Evolutionary conservation across 2,329 filamentous ascomycete genomes (phyloP).

Genomic region (Penicillium sp.): DNA sequence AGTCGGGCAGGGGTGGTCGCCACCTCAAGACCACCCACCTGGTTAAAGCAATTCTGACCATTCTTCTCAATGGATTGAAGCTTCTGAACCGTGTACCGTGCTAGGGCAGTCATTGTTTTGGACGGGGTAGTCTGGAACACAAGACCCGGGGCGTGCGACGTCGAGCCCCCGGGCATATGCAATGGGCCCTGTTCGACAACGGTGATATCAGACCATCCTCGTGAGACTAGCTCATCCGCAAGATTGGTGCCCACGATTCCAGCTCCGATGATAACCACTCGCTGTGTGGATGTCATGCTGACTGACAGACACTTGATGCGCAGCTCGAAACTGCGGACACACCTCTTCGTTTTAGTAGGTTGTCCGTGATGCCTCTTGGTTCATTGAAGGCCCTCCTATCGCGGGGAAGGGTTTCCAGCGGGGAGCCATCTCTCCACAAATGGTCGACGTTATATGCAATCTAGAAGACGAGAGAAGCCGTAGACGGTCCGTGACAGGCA

Average conservation of each 20-base stretch:
- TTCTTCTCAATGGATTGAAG: constrained; percentile 49
- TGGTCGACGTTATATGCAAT: constrained; percentile 8
- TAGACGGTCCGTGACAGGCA: constrained; percentile 10
- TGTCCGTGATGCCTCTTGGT: background rate
- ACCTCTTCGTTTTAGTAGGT: constrained; percentile 9
- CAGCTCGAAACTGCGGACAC: constrained; percentile 5
- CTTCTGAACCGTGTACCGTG: constrained; percentile 58
- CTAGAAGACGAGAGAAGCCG: constrained; percentile 1
- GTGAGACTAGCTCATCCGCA: constrained; percentile 57
- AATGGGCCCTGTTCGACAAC: constrained; percentile 60
- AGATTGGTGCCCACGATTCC: constrained; percentile 60
- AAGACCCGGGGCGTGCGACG: constrained; percentile 59
- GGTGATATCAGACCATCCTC: constrained; percentile 59
- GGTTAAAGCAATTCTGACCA: constrained; percentile 52
- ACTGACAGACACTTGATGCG: constrained; percentile 5
- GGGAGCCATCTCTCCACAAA: constrained; percentile 6
- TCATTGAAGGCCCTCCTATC: constrained; percentile 4
- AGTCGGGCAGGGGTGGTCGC: constrained; percentile 55
- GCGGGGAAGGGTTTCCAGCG: constrained; percentile 7
- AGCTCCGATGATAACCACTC: constrained; percentile 57
- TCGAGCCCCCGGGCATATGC: constrained; percentile 58
- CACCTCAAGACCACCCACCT: constrained; percentile 57
- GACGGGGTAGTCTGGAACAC: constrained; percentile 56
- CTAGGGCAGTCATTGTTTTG: constrained; percentile 50
- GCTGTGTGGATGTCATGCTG: constrained; percentile 35